A percentile compares a stretch with the other conserved stretches of the same genome.
Conservation (phyloP, 169 alveolate genomes). For the Amoebophrya sp. region DNA sequence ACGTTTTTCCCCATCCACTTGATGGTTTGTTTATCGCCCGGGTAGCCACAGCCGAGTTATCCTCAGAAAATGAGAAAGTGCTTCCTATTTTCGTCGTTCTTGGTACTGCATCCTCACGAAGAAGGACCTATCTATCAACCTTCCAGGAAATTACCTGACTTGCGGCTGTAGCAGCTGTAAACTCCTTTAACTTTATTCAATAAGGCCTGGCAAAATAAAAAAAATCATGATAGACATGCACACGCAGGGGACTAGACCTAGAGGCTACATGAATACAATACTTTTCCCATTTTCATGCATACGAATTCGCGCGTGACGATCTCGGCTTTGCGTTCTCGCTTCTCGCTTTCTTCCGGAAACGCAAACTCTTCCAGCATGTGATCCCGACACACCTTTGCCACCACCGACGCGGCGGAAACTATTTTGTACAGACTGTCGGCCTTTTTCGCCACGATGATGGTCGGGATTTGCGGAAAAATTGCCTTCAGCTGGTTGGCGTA, state of each 20-base stretch:
- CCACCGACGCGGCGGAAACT: slow-evolving; percentile 93
- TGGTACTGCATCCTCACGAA: no score
- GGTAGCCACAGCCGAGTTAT: slow-evolving; percentile 36
- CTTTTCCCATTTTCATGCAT: no score
- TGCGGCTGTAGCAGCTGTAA: no score
- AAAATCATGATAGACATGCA: no score
- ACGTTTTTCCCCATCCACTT: slow-evolving; percentile 29
- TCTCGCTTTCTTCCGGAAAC: slow-evolving; percentile 29
- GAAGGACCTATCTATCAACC: no score
- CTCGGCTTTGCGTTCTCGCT: not conserved
- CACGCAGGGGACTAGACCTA: no score
- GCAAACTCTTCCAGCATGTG: slow-evolving; percentile 48
- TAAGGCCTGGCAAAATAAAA: no score
- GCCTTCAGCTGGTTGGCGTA: slow-evolving; percentile 43
- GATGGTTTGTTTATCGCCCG: slow-evolving; percentile 24
- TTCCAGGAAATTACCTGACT: no score
- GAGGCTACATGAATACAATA: no score
- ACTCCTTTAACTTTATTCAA: no score
- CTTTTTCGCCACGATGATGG: slow-evolving; percentile 53
- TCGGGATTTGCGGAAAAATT: not conserved
- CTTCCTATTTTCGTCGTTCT: no score
- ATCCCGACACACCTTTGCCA: slow-evolving; percentile 95
- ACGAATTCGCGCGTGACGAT: not conserved
- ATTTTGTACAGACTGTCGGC: slow-evolving; percentile 90
- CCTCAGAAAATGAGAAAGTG: no score